Evolutionary conservation across 805 yeast genomes (phyloP).

Genomic region (Ogataea saltuana): DNA sequence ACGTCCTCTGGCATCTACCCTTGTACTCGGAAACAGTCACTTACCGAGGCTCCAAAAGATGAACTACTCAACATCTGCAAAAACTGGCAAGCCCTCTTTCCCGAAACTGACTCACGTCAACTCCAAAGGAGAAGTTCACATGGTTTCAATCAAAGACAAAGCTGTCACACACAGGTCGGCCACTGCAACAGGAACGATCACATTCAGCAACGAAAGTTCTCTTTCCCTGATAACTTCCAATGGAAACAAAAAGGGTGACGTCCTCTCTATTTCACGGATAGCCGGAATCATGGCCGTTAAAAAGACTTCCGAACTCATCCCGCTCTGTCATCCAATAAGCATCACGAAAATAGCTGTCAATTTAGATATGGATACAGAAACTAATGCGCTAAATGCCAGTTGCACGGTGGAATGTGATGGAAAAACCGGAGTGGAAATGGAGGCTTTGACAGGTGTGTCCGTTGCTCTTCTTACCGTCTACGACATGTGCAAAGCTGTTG

Average conservation of each 20-base stretch:
- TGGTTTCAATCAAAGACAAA: slow-evolving; percentile 51
- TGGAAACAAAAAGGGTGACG: slow-evolving; percentile 53
- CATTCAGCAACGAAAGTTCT: slow-evolving; percentile 38
- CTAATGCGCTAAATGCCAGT: slow-evolving; percentile 31
- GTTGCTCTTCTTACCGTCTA: slow-evolving; percentile 49
- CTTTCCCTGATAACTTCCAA: slow-evolving; percentile 37
- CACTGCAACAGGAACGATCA: slow-evolving; percentile 43
- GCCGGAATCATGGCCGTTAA: slow-evolving; percentile 56
- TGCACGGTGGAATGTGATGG: slow-evolving; percentile 49
- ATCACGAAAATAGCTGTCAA: slow-evolving; percentile 43
- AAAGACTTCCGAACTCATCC: slow-evolving; percentile 46
- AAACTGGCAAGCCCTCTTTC: too few species aligned
- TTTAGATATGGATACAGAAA: slow-evolving; percentile 26
- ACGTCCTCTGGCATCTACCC: background rate
- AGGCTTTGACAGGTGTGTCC: slow-evolving; percentile 49
- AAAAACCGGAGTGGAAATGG: slow-evolving; percentile 61
- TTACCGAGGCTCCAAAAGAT: background rate
- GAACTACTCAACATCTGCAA: slow-evolving; percentile 1
- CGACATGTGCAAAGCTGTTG: slow-evolving; percentile 63
- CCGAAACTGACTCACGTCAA: slow-evolving; percentile 41
- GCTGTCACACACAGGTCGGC: slow-evolving; percentile 43
- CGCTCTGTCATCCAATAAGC: slow-evolving; percentile 50
- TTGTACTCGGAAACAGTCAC: background rate
- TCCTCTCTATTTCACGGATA: slow-evolving; percentile 46
- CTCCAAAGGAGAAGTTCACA: slow-evolving; percentile 39